Conservation (phyloP, 768 basidiomycete species). For the Clavaria fumosa region DNA sequence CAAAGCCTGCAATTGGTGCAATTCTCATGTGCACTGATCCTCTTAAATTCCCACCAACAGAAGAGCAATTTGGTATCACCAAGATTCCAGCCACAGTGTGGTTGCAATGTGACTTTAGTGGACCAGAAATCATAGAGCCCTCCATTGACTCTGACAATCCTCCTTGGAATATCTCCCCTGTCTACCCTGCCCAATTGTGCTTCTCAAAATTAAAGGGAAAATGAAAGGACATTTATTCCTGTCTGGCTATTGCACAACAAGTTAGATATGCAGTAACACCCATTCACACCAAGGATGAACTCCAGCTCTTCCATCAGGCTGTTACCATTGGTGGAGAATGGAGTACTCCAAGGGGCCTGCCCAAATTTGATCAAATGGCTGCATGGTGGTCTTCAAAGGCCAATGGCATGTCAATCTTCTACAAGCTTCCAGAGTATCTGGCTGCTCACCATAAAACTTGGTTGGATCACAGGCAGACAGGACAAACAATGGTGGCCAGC, state of each 20-base stretch:
- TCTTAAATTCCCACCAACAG: background rate
- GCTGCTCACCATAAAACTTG: conserved; percentile 6
- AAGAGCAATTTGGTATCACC: conserved; percentile 10
- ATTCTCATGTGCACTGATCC: conserved; percentile 6
- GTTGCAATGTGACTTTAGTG: background rate
- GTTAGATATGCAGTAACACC: background rate
- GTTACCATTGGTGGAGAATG: background rate
- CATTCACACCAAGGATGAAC: background rate
- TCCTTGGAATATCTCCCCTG: background rate
- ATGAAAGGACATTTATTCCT: background rate
- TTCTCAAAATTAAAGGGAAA: background rate
- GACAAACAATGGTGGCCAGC: background rate
- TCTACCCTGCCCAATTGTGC: background rate
- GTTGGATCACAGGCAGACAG: background rate
- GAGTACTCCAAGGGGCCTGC: conserved; percentile 1
- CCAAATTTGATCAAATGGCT: conserved; percentile 7
- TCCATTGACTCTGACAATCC: background rate
- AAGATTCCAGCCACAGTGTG: conserved; percentile 6
- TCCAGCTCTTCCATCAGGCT: background rate
- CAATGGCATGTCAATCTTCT: conserved; percentile 10
- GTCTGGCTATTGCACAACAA: background rate
- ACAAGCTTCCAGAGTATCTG: conserved; percentile 10
- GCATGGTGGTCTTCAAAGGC: conserved; percentile 7
- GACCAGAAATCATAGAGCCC: background rate
- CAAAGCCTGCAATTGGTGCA: background rate